Conservation (phyloP, 2,329 filamentous ascomycete species). For the Curvularia sp. region DNA sequence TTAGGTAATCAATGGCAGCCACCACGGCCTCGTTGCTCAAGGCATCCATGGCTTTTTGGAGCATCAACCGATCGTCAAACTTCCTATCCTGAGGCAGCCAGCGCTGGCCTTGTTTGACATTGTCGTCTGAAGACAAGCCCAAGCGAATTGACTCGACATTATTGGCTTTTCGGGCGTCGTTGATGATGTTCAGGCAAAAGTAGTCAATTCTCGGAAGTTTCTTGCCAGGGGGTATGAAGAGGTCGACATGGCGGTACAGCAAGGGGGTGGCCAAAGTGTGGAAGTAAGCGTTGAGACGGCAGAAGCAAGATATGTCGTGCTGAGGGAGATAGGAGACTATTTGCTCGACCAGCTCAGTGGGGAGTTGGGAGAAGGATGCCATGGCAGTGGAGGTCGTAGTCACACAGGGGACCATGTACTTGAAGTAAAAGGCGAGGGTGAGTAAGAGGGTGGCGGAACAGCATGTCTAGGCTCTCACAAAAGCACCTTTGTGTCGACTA, state of each 20-base stretch:
- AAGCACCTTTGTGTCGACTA: background rate
- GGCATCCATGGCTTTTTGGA: constrained; percentile 19
- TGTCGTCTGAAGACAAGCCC: constrained; percentile 25
- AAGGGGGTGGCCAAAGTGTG: constrained; percentile 24
- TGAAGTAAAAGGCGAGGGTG: background rate
- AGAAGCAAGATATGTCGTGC: constrained; percentile 26
- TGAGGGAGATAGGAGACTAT: constrained; percentile 31
- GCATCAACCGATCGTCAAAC: constrained; percentile 24
- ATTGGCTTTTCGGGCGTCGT: constrained; percentile 23
- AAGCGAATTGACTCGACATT: constrained; percentile 33
- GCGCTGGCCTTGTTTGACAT: constrained; percentile 23
- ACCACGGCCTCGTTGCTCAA: constrained; percentile 27
- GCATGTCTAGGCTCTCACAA: background rate
- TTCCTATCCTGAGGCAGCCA: constrained; percentile 26
- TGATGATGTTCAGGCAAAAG: constrained; percentile 35
- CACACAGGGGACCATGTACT: background rate
- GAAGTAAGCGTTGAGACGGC: constrained; percentile 23
- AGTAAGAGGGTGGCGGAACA: background rate
- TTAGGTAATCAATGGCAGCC: constrained; percentile 24
- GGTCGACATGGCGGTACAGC: constrained; percentile 37
- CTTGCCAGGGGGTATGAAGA: constrained; percentile 26
- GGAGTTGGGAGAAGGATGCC: constrained; percentile 30
- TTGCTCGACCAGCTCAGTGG: constrained; percentile 36
- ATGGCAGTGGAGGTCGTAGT: constrained; percentile 14
- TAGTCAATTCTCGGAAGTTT: constrained; percentile 35